Conservation (phyloP, 257 asterid species). For the Agastache rugosa region DNA sequence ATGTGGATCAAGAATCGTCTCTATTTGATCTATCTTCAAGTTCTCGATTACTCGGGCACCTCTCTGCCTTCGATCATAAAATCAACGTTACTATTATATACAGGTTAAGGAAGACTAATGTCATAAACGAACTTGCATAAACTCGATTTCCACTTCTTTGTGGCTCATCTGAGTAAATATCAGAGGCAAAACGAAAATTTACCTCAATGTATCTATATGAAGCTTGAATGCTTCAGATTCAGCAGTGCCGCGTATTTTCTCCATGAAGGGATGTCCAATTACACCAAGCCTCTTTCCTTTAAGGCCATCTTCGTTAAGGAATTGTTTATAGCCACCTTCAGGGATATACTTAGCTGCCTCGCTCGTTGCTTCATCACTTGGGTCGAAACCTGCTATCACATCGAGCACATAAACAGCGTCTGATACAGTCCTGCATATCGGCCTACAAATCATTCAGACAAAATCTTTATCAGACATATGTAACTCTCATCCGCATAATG, state of each 20-base stretch:
- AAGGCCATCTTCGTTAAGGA: conserved; percentile 58
- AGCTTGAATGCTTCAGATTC: conserved; percentile 46
- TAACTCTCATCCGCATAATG: neutral
- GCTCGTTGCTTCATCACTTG: conserved; percentile 55
- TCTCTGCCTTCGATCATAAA: conserved; percentile 36
- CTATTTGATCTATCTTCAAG: conserved; percentile 44
- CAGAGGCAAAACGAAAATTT: neutral
- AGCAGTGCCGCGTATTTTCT: conserved; percentile 37
- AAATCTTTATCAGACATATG: conserved; percentile 13
- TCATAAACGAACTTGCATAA: neutral
- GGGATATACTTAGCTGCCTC: conserved; percentile 62
- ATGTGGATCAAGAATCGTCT: conserved; percentile 42
- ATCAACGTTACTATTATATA: neutral
- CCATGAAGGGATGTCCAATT: conserved; percentile 58
- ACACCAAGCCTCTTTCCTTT: conserved; percentile 68
- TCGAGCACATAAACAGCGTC: conserved; percentile 74
- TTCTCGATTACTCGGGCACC: conserved; percentile 46
- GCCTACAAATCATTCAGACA: conserved; percentile 46
- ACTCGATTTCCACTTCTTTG: neutral
- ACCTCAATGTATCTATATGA: conserved; percentile 60
- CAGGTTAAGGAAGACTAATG: neutral
- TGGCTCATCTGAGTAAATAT: neutral
- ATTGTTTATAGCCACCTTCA: conserved; percentile 59
- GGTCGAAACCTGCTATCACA: conserved; percentile 62
- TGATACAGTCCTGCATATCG: conserved; percentile 60